Conservation (phyloP, 2,329 filamentous ascomycete species). For the Aspergillus piperis region DNA sequence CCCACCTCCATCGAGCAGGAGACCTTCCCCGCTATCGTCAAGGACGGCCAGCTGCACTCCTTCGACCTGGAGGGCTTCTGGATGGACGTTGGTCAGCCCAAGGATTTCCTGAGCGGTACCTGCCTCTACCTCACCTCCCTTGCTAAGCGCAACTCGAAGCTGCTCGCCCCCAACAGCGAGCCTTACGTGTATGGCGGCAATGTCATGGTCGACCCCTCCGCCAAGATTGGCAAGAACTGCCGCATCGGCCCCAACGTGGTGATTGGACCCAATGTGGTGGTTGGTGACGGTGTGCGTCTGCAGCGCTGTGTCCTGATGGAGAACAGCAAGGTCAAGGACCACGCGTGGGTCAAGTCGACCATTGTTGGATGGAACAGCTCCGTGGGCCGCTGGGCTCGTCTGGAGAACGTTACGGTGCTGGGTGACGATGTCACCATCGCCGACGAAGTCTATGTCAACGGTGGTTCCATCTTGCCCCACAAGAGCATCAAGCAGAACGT, state of each 20-base stretch:
- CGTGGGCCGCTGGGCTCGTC: conserved; percentile 90
- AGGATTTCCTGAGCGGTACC: conserved; percentile 95
- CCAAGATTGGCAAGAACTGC: conserved; percentile 98
- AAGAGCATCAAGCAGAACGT: conserved; percentile 99
- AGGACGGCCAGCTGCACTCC: conserved; percentile 87
- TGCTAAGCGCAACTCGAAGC: conserved; percentile 84
- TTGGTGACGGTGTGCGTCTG: conserved; percentile 90
- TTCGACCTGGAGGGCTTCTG: conserved; percentile 97
- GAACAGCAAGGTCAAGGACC: conserved; percentile 94
- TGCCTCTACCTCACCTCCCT: conserved; percentile 94
- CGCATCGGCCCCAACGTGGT: conserved; percentile 96
- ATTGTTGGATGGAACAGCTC: conserved; percentile 98
- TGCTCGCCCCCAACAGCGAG: conserved; percentile 72
- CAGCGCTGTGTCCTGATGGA: conserved; percentile 89
- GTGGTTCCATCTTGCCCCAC: conserved; percentile 90
- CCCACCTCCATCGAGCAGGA: conserved; percentile 98
- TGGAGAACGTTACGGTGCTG: conserved; percentile 97
- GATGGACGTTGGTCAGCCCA: conserved; percentile 99
- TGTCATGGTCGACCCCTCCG: conserved; percentile 88
- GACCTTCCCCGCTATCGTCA: conserved; percentile 92
- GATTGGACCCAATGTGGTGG: conserved; percentile 86
- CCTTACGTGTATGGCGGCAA: conserved; percentile 90
- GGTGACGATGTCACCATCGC: conserved; percentile 97
- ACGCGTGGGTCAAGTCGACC: conserved; percentile 98
- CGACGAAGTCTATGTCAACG: conserved; percentile 98